Evolutionary conservation across 805 yeast species (phyloP), one percentile per base, ranked within the genome.

Genomic region (Saccharomyces eubayanus): DNA sequence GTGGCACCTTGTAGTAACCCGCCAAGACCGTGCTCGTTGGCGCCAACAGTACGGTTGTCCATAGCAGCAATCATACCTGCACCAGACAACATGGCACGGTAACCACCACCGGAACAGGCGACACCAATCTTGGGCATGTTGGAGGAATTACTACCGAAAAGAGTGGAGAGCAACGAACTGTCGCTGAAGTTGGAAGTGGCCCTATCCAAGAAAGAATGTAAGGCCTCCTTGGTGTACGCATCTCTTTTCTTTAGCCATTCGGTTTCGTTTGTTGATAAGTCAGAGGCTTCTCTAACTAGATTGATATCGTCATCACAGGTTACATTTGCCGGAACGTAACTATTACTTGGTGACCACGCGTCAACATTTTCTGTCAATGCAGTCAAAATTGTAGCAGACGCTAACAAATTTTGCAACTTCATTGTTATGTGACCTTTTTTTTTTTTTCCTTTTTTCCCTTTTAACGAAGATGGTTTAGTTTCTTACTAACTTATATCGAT

Each of bases 81-180:
- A 5, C 96, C 96, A 53, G 77, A 71, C 48, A 89, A 72, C 89
- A 90, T 88, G 45, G 97, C 96, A 58, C 97, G 78, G 68, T 87
- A 89, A 4, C 97, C 96, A 65, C 97, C 97, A 49, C 96, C 96
- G 12, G 88, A 77, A 57, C 84, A 82, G 11, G 90, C 84, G 30
- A 79, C 59, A 4, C 82, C 90, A 50, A 86, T 73, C 51, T 77
- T 74, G 53, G 71, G 69, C 24, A 52, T 55, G 47, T 57, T 58
- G 9, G 58, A 56, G 27, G 54, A 48, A 41, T 58, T 55, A 41
- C 53, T 30, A 16, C 54, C 54, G 52, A 68, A 65, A 28, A 69
- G 52, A 31, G 51, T 48, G 31, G 60, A 57, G 1, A 61, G 30
- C 1, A 56, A 31, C 1, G 58, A 52, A n/a, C 50, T 51, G 45